A percentile compares a stretch with the other conserved stretches of the same genome.
Evolutionary conservation across 306 rosid genomes (phyloP).

Genomic region (Prosopis cineraria): DNA sequence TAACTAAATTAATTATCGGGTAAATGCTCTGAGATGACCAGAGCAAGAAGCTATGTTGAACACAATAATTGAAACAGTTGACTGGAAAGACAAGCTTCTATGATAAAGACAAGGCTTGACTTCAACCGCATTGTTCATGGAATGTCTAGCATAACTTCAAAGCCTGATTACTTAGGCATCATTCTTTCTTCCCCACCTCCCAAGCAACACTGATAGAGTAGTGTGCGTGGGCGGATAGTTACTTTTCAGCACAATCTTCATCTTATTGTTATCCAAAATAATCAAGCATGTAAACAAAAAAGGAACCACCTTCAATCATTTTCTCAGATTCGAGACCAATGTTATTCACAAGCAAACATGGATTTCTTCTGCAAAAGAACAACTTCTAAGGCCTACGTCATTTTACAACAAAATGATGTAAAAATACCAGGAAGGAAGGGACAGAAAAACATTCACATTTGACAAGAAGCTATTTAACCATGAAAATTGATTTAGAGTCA

Average conservation of each 20-base stretch:
- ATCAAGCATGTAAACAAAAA: constrained; percentile 1
- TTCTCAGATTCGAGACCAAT: constrained; percentile 3
- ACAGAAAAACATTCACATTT: not conserved
- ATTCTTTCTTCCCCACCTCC: constrained; percentile 1
- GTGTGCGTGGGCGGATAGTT: not conserved
- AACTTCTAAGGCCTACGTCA: not conserved
- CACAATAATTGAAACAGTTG: constrained; percentile 9
- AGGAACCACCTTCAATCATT: not conserved
- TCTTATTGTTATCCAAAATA: not conserved
- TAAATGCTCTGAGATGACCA: constrained; percentile 7
- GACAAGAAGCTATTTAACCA: constrained; percentile 8
- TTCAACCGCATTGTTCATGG: not conserved
- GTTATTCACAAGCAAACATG: constrained; percentile 17
- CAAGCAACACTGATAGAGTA: not conserved
- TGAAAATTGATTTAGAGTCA: constrained; percentile 5
- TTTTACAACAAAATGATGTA: constrained; percentile 1
- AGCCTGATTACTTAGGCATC: not conserved
- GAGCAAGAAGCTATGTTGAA: not conserved
- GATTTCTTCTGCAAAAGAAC: constrained; percentile 8
- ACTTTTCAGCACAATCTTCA: constrained; percentile 2
- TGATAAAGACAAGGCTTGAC: not conserved
- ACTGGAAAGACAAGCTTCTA: not conserved
- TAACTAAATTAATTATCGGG: not conserved
- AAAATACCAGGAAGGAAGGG: not conserved
- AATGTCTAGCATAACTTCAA: constrained; percentile 2